These are phyloP conservation scores for Kodamaea fukazawae DNA, from an alignment of 805 yeast genomes.

Conservation along the genomic window DNA sequence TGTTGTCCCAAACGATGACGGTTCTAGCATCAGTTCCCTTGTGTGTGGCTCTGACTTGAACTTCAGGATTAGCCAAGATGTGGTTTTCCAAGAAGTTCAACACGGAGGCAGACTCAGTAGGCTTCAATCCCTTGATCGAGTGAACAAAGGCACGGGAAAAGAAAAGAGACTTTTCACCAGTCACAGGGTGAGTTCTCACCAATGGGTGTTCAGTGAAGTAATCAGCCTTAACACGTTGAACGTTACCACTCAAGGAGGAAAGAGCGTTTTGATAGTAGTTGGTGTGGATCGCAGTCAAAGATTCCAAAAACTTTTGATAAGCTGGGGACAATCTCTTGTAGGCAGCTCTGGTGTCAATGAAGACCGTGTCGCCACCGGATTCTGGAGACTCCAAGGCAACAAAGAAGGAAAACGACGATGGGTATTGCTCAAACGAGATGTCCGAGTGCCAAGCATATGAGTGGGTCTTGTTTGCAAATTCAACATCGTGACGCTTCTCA, in stretches of 20 bases:
- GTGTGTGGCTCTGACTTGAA: constrained; percentile 26
- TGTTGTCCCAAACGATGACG: constrained; percentile 28
- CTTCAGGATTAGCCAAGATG: constrained; percentile 21
- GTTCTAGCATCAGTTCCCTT: constrained; percentile 22
- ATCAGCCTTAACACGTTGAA: constrained; percentile 19
- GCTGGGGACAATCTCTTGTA: constrained; percentile 23
- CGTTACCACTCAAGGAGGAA: constrained; percentile 14
- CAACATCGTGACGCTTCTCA: constrained; percentile 14
- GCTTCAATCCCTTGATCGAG: constrained; percentile 23
- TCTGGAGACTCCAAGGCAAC: constrained; percentile 26
- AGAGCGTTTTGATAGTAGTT: constrained; percentile 21
- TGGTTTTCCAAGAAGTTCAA: constrained; percentile 23
- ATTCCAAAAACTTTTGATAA: constrained; percentile 21
- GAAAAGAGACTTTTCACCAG: constrained; percentile 24
- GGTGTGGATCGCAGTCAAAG: constrained; percentile 23
- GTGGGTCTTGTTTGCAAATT: constrained; percentile 15
- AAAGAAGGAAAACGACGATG: constrained; percentile 24
- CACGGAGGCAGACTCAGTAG: constrained; percentile 20
- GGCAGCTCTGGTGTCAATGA: constrained; percentile 25
- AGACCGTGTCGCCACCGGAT: constrained; percentile 28
- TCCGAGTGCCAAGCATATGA: constrained; percentile 24
- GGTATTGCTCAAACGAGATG: constrained; percentile 24
- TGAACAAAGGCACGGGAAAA: constrained; percentile 22
- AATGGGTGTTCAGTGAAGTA: constrained; percentile 26
- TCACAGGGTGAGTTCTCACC: constrained; percentile 29